Conservation (phyloP, 2,329 filamentous ascomycete genomes). For the Hyphodiscus sp. region DNA sequence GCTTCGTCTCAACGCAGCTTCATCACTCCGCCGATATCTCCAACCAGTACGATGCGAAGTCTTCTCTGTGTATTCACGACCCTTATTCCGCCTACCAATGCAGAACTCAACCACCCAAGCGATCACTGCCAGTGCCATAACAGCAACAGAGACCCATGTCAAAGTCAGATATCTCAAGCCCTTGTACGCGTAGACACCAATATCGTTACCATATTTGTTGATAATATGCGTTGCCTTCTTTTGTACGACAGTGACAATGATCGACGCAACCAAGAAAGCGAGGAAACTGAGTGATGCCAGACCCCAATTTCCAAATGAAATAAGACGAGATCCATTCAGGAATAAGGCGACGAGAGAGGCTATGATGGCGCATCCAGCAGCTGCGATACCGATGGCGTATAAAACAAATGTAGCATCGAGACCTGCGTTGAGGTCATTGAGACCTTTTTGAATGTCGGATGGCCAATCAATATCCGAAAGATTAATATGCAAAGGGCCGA, state of each 20-base stretch:
- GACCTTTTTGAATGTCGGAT: slow-evolving; percentile 44
- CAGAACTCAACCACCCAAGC: slow-evolving; percentile 27
- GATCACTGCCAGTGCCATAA: slow-evolving; percentile 33
- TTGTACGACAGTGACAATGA: slow-evolving; percentile 60
- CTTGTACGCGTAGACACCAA: slow-evolving; percentile 31
- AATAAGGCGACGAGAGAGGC: slow-evolving; percentile 40
- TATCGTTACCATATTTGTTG: slow-evolving; percentile 30
- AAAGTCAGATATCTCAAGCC: slow-evolving; percentile 50
- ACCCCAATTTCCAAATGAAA: slow-evolving; percentile 43
- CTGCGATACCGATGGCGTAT: slow-evolving; percentile 50
- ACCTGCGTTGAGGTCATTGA: slow-evolving; percentile 43
- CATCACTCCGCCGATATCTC: slow-evolving; percentile 16
- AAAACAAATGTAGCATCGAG: slow-evolving; percentile 49
- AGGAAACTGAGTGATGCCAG: slow-evolving; percentile 42
- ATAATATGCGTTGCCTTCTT: slow-evolving; percentile 46
- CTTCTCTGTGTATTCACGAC: slow-evolving; percentile 24
- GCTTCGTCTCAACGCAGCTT: slow-evolving; percentile 17
- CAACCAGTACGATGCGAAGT: slow-evolving; percentile 1
- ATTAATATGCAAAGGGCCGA: slow-evolving; percentile 36
- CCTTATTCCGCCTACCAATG: slow-evolving; percentile 18
- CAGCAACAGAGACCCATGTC: slow-evolving; percentile 50
- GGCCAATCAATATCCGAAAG: slow-evolving; percentile 51
- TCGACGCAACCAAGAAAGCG: slow-evolving; percentile 64
- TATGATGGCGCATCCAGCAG: slow-evolving; percentile 44
- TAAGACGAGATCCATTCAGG: slow-evolving; percentile 34